Base-by-base conservation (phyloP, 371 early-diverging fungal genomes). In the Syncephalastrum sp. region DNA sequence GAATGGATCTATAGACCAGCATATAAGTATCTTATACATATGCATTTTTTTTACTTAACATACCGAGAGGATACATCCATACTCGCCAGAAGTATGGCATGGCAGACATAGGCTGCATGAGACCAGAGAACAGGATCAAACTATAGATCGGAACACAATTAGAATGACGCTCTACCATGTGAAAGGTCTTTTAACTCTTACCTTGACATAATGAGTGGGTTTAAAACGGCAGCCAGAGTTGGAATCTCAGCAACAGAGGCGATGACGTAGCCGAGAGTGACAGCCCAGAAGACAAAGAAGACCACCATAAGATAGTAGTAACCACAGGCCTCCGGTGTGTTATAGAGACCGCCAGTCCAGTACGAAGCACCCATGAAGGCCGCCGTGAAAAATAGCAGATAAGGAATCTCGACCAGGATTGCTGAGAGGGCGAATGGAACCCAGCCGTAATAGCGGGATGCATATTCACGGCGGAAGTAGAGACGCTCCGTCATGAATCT, bases 61-160 rank as follows among this genome's bases (percentile, higher is more conserved):
- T 59, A 49, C 51, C 56, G 33, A 60, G 33, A 75, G 80, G 83
- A 63, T 88, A 89, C 75, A 92, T 80, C 87, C 88, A 88, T 4
- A 67, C 47, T 12, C 77, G 66, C 87, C 89, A 90, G 70, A 91
- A 88, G 42, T 60, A 55, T 8, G 88, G 87, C 84, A 90, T 87
- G 6, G 74, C 60, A 8, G 48, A 17, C 19, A 71, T 65, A 4
- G 84, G 73, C 49, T 86, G 82, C 64, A 87, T 77, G 41, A 88
- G 64, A 63, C 89, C 89, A 45, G 82, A 77, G 70, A 86, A 86
- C 50, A 90, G 66, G 56, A 77, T 74, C 50, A 87, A 70, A 33
- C 38, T 33, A 33, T 33, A 33, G 8, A 33, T 1, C 8, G 2
- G 38, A 12, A 33, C 38, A 33, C 38, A 33, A 10, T 6, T 33